Conservation (phyloP, 108 stramenopile genomes). For the Poteriospumella lacustris region DNA sequence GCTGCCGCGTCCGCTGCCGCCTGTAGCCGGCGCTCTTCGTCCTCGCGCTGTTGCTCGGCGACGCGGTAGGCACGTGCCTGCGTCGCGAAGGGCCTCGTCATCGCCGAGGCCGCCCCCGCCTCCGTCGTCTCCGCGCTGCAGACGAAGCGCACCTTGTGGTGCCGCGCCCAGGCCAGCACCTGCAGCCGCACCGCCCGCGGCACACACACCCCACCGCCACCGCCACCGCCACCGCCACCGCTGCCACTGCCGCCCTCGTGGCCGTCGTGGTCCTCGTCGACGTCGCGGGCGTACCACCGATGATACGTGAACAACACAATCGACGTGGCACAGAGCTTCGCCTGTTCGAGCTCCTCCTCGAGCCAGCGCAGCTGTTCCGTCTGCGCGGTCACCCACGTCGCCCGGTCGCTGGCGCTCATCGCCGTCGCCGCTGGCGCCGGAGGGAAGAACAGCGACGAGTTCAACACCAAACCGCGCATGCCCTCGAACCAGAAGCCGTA, state of each 20-base stretch:
- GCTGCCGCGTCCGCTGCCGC: too few relatives aligned
- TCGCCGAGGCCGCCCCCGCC: too few relatives aligned
- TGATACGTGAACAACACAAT: slow-evolving; percentile 15
- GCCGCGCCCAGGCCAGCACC: not conserved
- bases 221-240: not conserved
- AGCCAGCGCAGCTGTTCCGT: slow-evolving; percentile 2
- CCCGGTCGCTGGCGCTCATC: not conserved
- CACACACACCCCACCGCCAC: not conserved
- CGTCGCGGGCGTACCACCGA: not conserved
- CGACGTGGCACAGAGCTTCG: not conserved
- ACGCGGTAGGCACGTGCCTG: too few relatives aligned
- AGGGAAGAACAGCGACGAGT: not conserved
- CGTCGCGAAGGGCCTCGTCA: too few relatives aligned
- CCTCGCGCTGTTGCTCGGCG: too few relatives aligned
- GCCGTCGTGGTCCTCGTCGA: slow-evolving; percentile 10
- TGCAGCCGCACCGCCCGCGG: not conserved
- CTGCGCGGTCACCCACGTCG: too few relatives aligned
- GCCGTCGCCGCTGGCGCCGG: not conserved
- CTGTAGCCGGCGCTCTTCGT: too few relatives aligned
- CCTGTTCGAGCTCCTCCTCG: slow-evolving; percentile 20
- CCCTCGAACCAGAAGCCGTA: slow-evolving; percentile 23
- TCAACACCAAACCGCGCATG: not conserved
- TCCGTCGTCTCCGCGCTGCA: too few relatives aligned
- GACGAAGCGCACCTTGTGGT: not conserved
- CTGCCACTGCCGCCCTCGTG: not conserved